phyloP scores from a whole-genome alignment of 2,329 filamentous ascomycete species.

The Ambrosiella cleistominuta region DNA sequence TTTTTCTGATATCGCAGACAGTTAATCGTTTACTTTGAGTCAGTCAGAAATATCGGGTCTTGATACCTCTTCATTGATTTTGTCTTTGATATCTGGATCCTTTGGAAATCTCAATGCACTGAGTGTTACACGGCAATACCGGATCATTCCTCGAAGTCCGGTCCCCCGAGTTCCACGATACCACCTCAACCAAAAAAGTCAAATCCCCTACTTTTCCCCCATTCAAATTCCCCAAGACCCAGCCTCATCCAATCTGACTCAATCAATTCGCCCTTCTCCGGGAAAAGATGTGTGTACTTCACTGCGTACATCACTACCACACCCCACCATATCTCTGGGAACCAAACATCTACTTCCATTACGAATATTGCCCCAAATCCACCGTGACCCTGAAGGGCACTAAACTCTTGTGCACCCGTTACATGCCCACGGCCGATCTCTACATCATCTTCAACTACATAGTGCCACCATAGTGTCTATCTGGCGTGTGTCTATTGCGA shows the following conservation, averaged over 20 bases:
- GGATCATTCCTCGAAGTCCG: too few species aligned
- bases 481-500: constrained; percentile 30
- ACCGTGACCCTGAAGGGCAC: not conserved
- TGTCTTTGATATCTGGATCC: not conserved
- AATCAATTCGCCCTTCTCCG: not conserved
- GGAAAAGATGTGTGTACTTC: constrained; percentile 31
- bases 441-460: not conserved
- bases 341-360: constrained; percentile 26
- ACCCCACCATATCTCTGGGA: constrained; percentile 25
- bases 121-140: too few species aligned
- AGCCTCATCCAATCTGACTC: not conserved
- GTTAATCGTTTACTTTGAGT: too few species aligned
- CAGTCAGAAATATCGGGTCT: too few species aligned
- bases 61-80: too few species aligned
- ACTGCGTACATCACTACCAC: constrained; percentile 35
- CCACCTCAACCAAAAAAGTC: too few species aligned
- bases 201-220: too few species aligned
- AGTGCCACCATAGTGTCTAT: constrained; percentile 21
- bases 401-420: too few species aligned
- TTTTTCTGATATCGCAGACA: too few species aligned
- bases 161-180: too few species aligned
- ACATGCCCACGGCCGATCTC: not conserved
- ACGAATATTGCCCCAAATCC: constrained; percentile 24
- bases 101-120: too few species aligned
- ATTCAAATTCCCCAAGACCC: not conserved